Conservation (phyloP, 2,329 filamentous ascomycete species). For the Fusarium sp. region DNA sequence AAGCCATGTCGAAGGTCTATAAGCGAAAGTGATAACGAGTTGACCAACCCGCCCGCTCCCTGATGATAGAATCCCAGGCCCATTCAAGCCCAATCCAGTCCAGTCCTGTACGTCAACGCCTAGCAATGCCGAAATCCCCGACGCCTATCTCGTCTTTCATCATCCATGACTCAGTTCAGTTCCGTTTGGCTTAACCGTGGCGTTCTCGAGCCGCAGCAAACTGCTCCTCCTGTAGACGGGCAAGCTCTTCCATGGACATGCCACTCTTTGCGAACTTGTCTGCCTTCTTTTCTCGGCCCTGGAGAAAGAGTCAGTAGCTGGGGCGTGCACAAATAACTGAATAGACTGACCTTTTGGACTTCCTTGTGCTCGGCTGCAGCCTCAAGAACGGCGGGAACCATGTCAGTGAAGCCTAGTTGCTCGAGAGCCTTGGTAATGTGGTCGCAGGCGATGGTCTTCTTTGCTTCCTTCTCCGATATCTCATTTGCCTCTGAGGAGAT, state of each 20-base stretch:
- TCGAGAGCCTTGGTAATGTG: slow-evolving; percentile 96
- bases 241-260: slow-evolving; percentile 87
- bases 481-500: slow-evolving; percentile 99
- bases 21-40: slow-evolving; percentile 39
- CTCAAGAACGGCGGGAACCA: slow-evolving; percentile 85
- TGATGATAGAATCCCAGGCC: slow-evolving; percentile 25
- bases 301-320: slow-evolving; percentile 52
- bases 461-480: slow-evolving; percentile 97
- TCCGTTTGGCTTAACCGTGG: slow-evolving; percentile 43
- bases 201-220: slow-evolving; percentile 75
- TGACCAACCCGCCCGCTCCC: slow-evolving; percentile 22
- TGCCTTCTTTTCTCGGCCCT: slow-evolving; percentile 96
- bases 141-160: slow-evolving; percentile 30
- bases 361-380: slow-evolving; percentile 93
- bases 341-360: slow-evolving; percentile 77
- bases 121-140: slow-evolving; percentile 47
- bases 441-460: slow-evolving; percentile 98
- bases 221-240: slow-evolving; percentile 88
- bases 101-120: slow-evolving; percentile 46
- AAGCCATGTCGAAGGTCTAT: slow-evolving; percentile 30
- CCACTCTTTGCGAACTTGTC: slow-evolving; percentile 97
- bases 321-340: slow-evolving; percentile 31
- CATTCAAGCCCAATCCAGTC: slow-evolving; percentile 26
- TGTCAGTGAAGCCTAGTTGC: slow-evolving; percentile 91
- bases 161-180: slow-evolving; percentile 2